phyloP scores from a whole-genome alignment of 495 filamentous ascomycete species.

The Xylaria longipes region DNA sequence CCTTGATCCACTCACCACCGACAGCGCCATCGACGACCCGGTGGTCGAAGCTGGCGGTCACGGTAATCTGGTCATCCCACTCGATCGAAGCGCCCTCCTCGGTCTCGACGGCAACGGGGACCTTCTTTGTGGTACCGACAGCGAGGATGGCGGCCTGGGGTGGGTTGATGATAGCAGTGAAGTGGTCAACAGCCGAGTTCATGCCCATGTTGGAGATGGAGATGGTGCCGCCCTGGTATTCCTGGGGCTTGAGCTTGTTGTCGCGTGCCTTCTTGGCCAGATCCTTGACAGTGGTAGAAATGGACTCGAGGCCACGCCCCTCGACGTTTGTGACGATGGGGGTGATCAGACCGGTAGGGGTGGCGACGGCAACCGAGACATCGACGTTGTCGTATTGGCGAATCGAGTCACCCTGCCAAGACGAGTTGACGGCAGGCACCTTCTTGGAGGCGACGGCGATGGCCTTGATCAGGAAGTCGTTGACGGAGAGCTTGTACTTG shows the following conservation, averaged over 20 bases:
- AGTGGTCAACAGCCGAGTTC: slow-evolving; percentile 94
- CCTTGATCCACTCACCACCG: slow-evolving; percentile 94
- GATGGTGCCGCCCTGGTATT: slow-evolving; percentile 99
- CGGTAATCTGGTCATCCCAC: slow-evolving; percentile 96
- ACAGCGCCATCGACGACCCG: slow-evolving; percentile 89
- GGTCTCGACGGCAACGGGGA: slow-evolving; percentile 82
- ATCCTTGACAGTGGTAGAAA: slow-evolving; percentile 89
- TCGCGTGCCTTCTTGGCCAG: slow-evolving; percentile 95
- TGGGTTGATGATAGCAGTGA: slow-evolving; percentile 99
- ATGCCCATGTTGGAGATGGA: slow-evolving; percentile 99
- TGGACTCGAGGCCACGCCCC: slow-evolving; percentile 80
- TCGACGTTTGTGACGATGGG: slow-evolving; percentile 92
- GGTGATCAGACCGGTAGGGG: slow-evolving; percentile 93
- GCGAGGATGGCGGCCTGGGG: slow-evolving; percentile 96
- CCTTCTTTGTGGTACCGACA: slow-evolving; percentile 93
- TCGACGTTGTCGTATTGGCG: slow-evolving; percentile 92
- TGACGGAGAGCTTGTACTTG: slow-evolving; percentile 97
- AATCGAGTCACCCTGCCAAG: slow-evolving; percentile 89
- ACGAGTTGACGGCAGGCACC: slow-evolving; percentile 94
- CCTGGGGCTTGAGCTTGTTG: slow-evolving; percentile 98
- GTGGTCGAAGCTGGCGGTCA: slow-evolving; percentile 97
- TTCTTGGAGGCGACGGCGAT: slow-evolving; percentile 86
- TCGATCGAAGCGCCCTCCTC: slow-evolving; percentile 82
- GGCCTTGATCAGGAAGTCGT: slow-evolving; percentile 99
- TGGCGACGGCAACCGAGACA: slow-evolving; percentile 93